These are phyloP conservation scores for Lentinula boryana DNA, from an alignment of 768 basidiomycete species.

Conservation along the genomic window DNA sequence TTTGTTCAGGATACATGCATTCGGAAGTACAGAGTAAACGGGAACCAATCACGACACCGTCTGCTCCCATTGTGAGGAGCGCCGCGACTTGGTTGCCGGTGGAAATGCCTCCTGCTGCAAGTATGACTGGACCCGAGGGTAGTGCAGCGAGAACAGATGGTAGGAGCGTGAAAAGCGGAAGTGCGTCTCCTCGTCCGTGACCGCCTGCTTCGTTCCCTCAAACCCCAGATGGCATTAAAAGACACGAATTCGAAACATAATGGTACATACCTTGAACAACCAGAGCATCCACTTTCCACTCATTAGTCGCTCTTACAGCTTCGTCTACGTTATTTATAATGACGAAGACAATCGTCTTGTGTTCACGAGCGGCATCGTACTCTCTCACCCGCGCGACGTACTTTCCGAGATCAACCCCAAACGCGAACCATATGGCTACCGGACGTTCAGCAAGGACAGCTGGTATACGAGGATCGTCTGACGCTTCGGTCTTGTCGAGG, in stretches of 20 bases:
- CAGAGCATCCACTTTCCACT: constrained; percentile 52
- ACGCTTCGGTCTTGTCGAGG: constrained; percentile 35
- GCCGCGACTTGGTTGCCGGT: constrained; percentile 37
- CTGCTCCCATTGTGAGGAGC: constrained; percentile 36
- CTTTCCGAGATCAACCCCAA: constrained; percentile 41
- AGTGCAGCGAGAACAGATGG: constrained; percentile 26
- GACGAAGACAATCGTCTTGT: constrained; percentile 46
- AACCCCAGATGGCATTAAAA: background rate
- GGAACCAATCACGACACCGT: constrained; percentile 41
- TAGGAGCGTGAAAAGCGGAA: constrained; percentile 32
- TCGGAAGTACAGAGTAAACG: constrained; percentile 42
- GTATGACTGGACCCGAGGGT: constrained; percentile 23
- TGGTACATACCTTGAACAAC: constrained; percentile 55
- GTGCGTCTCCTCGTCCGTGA: constrained; percentile 32
- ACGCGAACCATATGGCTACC: constrained; percentile 56
- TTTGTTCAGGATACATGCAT: constrained; percentile 27
- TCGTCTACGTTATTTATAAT: constrained; percentile 37
- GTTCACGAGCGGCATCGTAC: constrained; percentile 27
- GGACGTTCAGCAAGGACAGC: constrained; percentile 40
- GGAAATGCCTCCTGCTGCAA: constrained; percentile 45
- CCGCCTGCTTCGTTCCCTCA: constrained; percentile 46
- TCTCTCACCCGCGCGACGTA: constrained; percentile 48
- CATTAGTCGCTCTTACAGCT: constrained; percentile 34
- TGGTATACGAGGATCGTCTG: constrained; percentile 30
- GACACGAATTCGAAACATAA: background rate